Conservation (phyloP, 208 protist species). For the Porcisia hertigi region DNA sequence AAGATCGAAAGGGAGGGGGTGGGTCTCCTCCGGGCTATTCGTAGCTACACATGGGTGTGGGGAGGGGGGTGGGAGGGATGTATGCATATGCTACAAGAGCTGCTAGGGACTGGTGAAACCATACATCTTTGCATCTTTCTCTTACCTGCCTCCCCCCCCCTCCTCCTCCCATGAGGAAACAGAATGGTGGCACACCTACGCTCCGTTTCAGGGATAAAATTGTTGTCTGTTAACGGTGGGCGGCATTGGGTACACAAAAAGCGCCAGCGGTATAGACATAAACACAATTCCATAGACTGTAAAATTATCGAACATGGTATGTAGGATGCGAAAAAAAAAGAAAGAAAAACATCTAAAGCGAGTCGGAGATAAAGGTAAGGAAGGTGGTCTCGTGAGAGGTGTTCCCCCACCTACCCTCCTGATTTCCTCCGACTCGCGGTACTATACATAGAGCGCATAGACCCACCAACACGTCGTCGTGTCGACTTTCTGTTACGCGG, state of each 20-base stretch:
- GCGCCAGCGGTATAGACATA: not conserved
- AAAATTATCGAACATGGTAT: not conserved
- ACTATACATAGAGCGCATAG: conserved; percentile 1
- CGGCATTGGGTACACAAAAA: not conserved
- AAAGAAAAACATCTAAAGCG: not conserved
- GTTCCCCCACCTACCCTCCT: not conserved
- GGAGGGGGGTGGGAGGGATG: no score
- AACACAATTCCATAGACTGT: not conserved
- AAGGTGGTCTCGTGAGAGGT: not conserved
- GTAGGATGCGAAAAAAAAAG: not conserved
- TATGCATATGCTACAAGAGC: not conserved
- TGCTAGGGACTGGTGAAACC: not conserved
- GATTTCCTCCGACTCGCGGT: not conserved
- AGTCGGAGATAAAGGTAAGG: not conserved
- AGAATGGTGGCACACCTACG: not conserved
- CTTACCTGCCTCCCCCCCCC: no score
- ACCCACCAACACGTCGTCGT: not conserved
- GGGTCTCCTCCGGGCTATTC: not conserved
- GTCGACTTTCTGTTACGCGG: not conserved
- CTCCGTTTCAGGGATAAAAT: not conserved
- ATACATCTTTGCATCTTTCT: not conserved
- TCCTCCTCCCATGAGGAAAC: not conserved
- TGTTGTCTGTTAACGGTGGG: not conserved
- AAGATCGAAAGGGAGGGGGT: no score
- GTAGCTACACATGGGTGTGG: no score